Evolutionary conservation across 2,329 filamentous ascomycete species (phyloP).

Genomic region (Pseudogymnoascus sp.): DNA sequence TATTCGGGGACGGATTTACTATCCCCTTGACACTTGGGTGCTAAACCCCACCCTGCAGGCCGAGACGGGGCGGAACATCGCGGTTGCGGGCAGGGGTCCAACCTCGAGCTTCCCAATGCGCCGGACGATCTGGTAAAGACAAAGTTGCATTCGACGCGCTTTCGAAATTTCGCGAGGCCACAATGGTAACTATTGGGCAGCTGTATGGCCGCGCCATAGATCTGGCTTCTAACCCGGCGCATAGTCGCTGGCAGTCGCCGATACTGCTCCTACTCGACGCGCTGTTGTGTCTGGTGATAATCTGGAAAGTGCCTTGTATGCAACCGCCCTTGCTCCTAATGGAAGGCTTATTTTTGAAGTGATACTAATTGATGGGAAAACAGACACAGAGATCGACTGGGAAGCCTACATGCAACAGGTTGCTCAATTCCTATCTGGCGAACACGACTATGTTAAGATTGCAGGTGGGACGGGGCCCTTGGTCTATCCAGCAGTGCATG

Average conservation of each 20-base stretch:
- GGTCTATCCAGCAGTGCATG: conserved; percentile 90
- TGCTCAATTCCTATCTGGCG: conserved; percentile 68
- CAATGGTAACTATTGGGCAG: conserved; percentile 1
- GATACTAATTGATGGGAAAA: background rate
- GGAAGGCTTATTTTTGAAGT: background rate
- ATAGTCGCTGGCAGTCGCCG: conserved; percentile 54
- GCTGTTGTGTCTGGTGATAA: conserved; percentile 63
- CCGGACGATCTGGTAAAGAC: background rate
- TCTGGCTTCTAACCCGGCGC: conserved; percentile 45
- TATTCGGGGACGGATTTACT: background rate
- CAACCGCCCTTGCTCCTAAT: conserved; percentile 11
- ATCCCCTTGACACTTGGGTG: background rate
- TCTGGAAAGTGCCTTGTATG: conserved; percentile 79
- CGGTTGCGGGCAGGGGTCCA: conserved; percentile 6
- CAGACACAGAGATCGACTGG: conserved; percentile 98
- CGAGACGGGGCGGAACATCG: conserved; percentile 4
- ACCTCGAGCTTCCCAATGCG: background rate
- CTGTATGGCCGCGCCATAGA: conserved; percentile 23
- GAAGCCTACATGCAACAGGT: conserved; percentile 94
- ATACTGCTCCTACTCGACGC: conserved; percentile 64
- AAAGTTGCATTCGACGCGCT: conserved; percentile 1
- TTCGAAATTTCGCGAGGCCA: background rate
- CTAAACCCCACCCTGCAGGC: conserved; percentile 6
- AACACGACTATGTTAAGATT: conserved; percentile 82
- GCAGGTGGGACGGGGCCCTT: conserved; percentile 84